Evolutionary conservation across 2,329 filamentous ascomycete species (phyloP), one percentile per base, ranked within the genome.

Genomic region (Bipolaris sorokiniana): DNA sequence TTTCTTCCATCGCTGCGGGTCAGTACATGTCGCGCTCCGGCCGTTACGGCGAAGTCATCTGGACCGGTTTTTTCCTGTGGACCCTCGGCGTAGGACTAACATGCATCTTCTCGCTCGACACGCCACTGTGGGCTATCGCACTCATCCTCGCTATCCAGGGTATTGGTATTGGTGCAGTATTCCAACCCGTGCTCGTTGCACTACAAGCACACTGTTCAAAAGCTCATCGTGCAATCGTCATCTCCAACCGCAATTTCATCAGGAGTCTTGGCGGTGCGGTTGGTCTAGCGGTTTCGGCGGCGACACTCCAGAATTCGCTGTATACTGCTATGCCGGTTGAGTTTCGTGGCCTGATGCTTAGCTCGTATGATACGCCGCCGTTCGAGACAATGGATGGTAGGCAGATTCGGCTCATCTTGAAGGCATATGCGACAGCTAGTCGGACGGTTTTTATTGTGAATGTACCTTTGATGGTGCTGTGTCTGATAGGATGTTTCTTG

Each of bases 201-300:
- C 70, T 84, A 13, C 85, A 87, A 67, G 83, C 84, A 0, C 68
- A 72, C 36, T 65, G 63, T 20, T 76, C 79, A 1, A 85, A 85
- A 66, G 74, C 80, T 0, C 82, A 88, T 41, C 80, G 86, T 18
- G 86, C 87, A 0, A 83, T 88, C 1, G 82, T 87, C 18, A 88
- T 87, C 34, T 85, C 84, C 2, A 82, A 83, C 49, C 80, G 86
- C 1, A 89, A 89, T 63, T 88, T 88, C 67, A 79, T 88, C 58
- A 82, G 87, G 7, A 83, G 81, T 45, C 75, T 85, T 3, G 86
- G 87, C 9, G 86, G 85, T 22, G 79, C 85, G 1, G 78, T 82
- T 13, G 86, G 86, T 0, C 79, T 89, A 0, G 85, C 84, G 0
- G 75, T 87, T 7, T 66, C 62, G 13, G 63, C 59, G 10, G 56